Conservation (phyloP, 1,284 basidiomycete species). For the Ganoderma leucocontextum region DNA sequence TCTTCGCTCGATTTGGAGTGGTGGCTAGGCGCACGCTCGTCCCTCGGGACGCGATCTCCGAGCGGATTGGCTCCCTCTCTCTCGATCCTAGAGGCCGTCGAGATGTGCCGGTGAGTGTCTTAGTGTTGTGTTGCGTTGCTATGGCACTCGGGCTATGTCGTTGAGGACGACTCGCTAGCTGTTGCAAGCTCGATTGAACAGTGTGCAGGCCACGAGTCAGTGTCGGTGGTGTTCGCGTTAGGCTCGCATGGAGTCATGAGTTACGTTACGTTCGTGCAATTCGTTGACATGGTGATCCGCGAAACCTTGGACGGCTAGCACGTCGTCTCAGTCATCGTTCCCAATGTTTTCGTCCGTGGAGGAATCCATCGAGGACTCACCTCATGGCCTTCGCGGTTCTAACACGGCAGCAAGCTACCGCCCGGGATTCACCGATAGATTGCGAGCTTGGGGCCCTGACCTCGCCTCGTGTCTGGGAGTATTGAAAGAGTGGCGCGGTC, state of each 20-base stretch:
- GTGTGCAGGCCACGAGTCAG: conserved; percentile 7
- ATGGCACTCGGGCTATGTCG: conserved; percentile 10
- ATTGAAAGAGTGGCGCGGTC: neutral
- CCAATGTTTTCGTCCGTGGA: neutral
- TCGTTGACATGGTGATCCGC: conserved; percentile 10
- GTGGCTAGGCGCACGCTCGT: conserved; percentile 16
- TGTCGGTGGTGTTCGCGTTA: conserved; percentile 1
- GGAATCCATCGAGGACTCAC: neutral
- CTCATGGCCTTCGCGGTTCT: conserved; percentile 3
- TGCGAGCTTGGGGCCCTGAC: neutral
- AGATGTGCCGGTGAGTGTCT: neutral
- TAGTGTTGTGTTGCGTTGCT: conserved; percentile 19
- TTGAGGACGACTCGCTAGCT: conserved; percentile 3
- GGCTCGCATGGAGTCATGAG: neutral
- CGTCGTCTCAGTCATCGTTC: neutral
- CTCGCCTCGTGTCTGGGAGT: conserved; percentile 12
- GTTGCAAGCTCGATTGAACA: conserved; percentile 8
- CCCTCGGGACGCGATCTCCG: conserved; percentile 20
- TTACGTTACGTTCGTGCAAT: neutral
- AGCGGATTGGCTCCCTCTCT: conserved; percentile 8
- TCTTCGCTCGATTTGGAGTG: conserved; percentile 32
- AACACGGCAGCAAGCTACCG: neutral
- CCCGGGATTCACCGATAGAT: conserved; percentile 1
- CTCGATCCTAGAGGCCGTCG: neutral
- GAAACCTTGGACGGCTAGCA: neutral